phyloP scores from a whole-genome alignment of 1,139 yeast species.

The Suhomyces terraborum region DNA sequence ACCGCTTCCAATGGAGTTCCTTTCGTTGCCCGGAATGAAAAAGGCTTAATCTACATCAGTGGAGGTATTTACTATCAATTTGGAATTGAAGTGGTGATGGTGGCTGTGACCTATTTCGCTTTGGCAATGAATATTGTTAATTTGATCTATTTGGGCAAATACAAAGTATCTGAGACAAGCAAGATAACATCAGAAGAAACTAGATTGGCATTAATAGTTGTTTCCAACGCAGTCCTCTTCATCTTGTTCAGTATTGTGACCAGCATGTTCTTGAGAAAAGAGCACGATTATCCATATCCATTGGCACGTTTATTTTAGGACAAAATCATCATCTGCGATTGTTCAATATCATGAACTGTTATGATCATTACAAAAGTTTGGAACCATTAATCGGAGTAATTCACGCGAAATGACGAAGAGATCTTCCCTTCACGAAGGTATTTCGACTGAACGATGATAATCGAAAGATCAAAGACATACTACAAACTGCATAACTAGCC shows the following conservation, averaged over 20 bases:
- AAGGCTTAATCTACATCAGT: slow-evolving; percentile 55
- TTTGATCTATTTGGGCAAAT: slow-evolving; percentile 41
- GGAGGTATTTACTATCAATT: slow-evolving; percentile 70
- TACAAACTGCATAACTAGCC: too few species aligned
- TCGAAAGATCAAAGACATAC: too few species aligned
- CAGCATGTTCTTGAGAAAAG: slow-evolving; percentile 43
- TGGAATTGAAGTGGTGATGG: slow-evolving; percentile 61
- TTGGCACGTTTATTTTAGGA: slow-evolving; percentile 15
- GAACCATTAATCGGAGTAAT: too few species aligned
- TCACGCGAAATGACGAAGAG: too few species aligned
- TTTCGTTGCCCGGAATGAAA: slow-evolving; percentile 54
- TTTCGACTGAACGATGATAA: too few species aligned
- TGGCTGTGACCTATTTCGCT: slow-evolving; percentile 49
- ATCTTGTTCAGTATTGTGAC: slow-evolving; percentile 41
- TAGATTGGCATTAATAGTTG: slow-evolving; percentile 23
- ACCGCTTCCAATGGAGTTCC: slow-evolving; percentile 62
- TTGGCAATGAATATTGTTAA: slow-evolving; percentile 43
- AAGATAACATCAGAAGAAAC: slow-evolving; percentile 22
- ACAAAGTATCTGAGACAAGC: slow-evolving; percentile 26
- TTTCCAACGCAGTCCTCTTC: slow-evolving; percentile 26
- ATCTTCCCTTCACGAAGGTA: too few species aligned
- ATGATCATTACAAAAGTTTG: too few species aligned
- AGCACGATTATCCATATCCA: slow-evolving; percentile 42
- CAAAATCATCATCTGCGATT: too few species aligned
- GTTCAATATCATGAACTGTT: too few species aligned